Base-by-base conservation (phyloP, 352 stramenopile species). In the Globisporangium middletonii region DNA sequence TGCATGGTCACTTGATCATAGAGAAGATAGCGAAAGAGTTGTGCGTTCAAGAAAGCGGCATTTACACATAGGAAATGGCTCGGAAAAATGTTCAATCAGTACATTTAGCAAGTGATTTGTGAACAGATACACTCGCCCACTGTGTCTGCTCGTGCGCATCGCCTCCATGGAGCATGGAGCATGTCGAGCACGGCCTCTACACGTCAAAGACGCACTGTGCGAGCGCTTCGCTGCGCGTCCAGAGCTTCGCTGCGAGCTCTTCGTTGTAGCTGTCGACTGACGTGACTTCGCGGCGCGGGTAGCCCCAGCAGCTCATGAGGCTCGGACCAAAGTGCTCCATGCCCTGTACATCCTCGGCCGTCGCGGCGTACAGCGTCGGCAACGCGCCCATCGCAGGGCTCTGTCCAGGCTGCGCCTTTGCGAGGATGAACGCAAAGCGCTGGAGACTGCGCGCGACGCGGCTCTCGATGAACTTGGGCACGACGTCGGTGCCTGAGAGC, bases 341-440 rank as follows among this genome's bases (percentile, higher is more conserved):
- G 43, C 43, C 43, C 43, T 48, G 43, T 4, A 48, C 43, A 18
- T 48, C 43, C 23, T 71, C 61, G 41, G 62, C 56, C 0, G 73
- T 80, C 26, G 75, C 77, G 26, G 73, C 79, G 49, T 79, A 87
- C 49, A 89, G 51, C 57, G 75, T 83, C 4, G 75, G 71, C 18
- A 89, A 66, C 3, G 58, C 67, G 2, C 79, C 76, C 56, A 83
- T 69, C 56, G 71, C 48, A 5, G 64, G 50, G 28, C 63, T 72
- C 63, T 87, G 78, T 43, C 83, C 73, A 11, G 19, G 8, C 26
- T 71, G 72, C 41, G 33, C 33, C 7, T 38, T 38, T 38, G 81
- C 33, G 7, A 82, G 55, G 71, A 63, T 73, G 42, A 70, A 59
- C 23, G 74, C 56, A 4, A 74, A 60, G 35, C 70, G 60, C 26